A percentile compares a stretch with the other conserved stretches of the same genome.
phyloP scores from a whole-genome alignment of 345 rosid species.

The Stellera chamaejasme region DNA sequence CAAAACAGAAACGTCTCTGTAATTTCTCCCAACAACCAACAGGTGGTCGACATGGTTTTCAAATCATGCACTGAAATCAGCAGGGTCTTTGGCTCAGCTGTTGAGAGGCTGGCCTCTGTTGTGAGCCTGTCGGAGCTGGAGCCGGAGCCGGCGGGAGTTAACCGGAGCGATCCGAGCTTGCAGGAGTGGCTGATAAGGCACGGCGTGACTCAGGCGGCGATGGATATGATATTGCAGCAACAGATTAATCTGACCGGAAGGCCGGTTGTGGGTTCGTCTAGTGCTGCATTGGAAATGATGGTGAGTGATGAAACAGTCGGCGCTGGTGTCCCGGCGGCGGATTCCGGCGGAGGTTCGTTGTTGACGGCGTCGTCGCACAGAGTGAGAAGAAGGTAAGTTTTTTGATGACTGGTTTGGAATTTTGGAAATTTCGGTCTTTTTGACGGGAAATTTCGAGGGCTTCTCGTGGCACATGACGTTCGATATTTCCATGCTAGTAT shows the following conservation, averaged over 20 bases:
- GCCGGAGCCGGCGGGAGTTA: slow-evolving; percentile 5
- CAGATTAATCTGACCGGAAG: neutral
- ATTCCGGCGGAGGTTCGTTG: slow-evolving; percentile 12
- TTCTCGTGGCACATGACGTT: neutral
- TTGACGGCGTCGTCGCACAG: slow-evolving; percentile 28
- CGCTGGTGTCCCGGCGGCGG: slow-evolving; percentile 12
- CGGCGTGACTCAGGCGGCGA: slow-evolving; percentile 9
- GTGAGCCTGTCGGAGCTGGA: slow-evolving; percentile 10
- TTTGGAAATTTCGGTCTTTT: too few relatives aligned
- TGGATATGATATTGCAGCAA: slow-evolving; percentile 12
- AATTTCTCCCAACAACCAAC: slow-evolving; percentile 10
- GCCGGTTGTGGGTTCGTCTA: neutral
- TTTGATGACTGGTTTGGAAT: too few relatives aligned
- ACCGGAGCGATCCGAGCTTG: slow-evolving; percentile 17
- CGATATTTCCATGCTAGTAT: neutral
- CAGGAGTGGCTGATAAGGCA: slow-evolving; percentile 27
- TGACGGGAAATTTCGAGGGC: too few relatives aligned
- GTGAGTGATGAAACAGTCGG: neutral
- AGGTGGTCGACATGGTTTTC: slow-evolving; percentile 20
- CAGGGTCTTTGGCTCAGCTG: slow-evolving; percentile 21
- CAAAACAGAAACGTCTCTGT: slow-evolving; percentile 4
- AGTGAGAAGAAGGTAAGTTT: slow-evolving; percentile 30
- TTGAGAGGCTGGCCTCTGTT: slow-evolving; percentile 17
- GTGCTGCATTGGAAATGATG: neutral
- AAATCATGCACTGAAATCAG: slow-evolving; percentile 39